Percentiles rank a stretch among this genome's conserved stretches.
Evolutionary conservation across 805 yeast genomes (phyloP).

Genomic region (Nakazawaea wickerhamii): DNA sequence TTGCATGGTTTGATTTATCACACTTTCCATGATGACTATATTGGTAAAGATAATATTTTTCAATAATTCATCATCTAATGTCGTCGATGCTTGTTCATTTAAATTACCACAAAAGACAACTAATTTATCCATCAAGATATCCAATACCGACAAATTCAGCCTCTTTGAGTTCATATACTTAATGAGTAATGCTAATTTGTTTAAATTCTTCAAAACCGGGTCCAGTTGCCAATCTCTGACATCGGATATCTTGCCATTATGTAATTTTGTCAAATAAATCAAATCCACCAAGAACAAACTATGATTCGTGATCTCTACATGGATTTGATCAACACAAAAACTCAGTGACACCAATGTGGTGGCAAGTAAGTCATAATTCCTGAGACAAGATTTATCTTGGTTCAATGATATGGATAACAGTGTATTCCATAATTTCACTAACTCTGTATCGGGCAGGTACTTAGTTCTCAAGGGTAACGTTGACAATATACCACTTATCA

Average conservation of each 20-base stretch:
- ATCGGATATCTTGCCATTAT: background rate
- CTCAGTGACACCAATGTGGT: slow-evolving; percentile 2
- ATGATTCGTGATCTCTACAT: background rate
- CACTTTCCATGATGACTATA: slow-evolving; percentile 16
- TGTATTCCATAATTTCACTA: slow-evolving; percentile 9
- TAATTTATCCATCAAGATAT: background rate
- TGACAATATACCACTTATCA: slow-evolving; percentile 39
- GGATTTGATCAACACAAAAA: background rate
- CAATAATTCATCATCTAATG: slow-evolving; percentile 3
- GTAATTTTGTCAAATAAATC: background rate
- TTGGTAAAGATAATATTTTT: slow-evolving; percentile 19
- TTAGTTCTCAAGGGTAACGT: slow-evolving; percentile 25
- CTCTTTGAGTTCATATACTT: slow-evolving; percentile 24
- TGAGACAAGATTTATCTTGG: slow-evolving; percentile 1
- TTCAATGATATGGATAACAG: slow-evolving; percentile 8
- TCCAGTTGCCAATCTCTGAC: slow-evolving; percentile 7
- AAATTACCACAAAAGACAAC: slow-evolving; percentile 13
- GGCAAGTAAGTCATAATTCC: slow-evolving; percentile 5
- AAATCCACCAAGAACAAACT: slow-evolving; percentile 5
- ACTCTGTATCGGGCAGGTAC: background rate
- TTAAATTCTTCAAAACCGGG: slow-evolving; percentile 46
- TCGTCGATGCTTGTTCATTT: slow-evolving; percentile 11
- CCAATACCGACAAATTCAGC: slow-evolving; percentile 9
- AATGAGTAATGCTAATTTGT: slow-evolving; percentile 40
- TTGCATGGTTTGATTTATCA: slow-evolving; percentile 14